Evolutionary conservation across 2,329 filamentous ascomycete species (phyloP).

Genomic region (Xylaria digitata): DNA sequence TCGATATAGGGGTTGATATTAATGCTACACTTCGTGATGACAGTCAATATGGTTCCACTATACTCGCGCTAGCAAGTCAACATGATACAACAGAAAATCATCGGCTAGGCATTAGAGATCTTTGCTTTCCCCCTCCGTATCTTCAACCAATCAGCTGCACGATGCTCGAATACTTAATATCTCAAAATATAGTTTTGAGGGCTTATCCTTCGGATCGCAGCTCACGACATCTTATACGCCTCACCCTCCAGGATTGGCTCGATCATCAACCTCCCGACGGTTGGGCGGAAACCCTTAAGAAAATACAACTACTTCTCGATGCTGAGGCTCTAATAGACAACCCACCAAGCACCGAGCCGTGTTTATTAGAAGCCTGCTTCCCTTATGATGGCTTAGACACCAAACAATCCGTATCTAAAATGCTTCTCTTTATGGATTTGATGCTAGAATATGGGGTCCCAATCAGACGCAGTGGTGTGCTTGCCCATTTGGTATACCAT

Average conservation of each 20-base stretch:
- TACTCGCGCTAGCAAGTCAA: not conserved
- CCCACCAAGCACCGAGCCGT: not conserved
- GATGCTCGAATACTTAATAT: slow-evolving; percentile 22
- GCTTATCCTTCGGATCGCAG: not conserved
- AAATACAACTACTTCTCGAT: not conserved
- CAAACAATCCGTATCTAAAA: not conserved
- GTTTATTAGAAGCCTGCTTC: slow-evolving; percentile 16
- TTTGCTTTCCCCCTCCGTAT: too few species aligned
- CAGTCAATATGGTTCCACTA: not conserved
- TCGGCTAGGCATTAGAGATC: too few species aligned
- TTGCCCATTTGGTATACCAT: not conserved
- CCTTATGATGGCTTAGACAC: not conserved
- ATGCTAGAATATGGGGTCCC: not conserved
- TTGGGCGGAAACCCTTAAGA: not conserved
- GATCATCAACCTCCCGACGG: too few species aligned
- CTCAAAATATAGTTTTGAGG: not conserved
- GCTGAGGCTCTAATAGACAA: not conserved
- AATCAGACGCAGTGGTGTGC: not conserved
- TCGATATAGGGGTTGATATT: not conserved
- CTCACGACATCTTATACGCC: not conserved
- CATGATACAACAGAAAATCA: too few species aligned
- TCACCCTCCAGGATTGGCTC: not conserved
- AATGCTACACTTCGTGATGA: not conserved
- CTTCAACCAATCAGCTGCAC: not conserved
- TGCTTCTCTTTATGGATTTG: not conserved